phyloP scores from a whole-genome alignment of 805 yeast genomes.

The Zygotorulaspora chibaensis region DNA sequence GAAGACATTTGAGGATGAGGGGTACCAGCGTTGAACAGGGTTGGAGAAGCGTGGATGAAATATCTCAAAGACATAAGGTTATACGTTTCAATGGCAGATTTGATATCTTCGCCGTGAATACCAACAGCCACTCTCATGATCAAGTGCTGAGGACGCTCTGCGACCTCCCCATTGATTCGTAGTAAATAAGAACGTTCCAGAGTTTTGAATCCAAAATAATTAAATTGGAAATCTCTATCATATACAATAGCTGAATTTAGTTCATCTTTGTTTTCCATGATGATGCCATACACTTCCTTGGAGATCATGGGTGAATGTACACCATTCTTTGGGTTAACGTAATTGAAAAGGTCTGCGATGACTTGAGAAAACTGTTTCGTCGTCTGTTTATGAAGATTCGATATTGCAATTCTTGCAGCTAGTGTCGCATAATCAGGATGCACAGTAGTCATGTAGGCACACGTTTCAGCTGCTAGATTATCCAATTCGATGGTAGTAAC shows the following conservation, averaged over 20 bases:
- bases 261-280: constrained; percentile 57
- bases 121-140: constrained; percentile 90
- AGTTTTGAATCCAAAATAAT: constrained; percentile 91
- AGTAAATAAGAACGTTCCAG: constrained; percentile 80
- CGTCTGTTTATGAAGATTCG: constrained; percentile 92
- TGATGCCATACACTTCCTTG: constrained; percentile 57
- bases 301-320: constrained; percentile 68
- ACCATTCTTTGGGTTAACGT: constrained; percentile 76
- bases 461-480: constrained; percentile 89
- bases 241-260: constrained; percentile 70
- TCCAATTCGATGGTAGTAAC: constrained; percentile 89
- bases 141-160: constrained; percentile 89
- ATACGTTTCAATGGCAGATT: constrained; percentile 73
- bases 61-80: constrained; percentile 80
- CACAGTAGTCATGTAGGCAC: constrained; percentile 94
- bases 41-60: constrained; percentile 94
- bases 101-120: constrained; percentile 69
- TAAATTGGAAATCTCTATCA: constrained; percentile 71
- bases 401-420: constrained; percentile 94
- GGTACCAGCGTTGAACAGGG: constrained; percentile 90
- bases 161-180: constrained; percentile 56
- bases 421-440: constrained; percentile 96
- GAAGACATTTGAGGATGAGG: constrained; percentile 82
- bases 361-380: constrained; percentile 81
- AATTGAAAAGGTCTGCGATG: constrained; percentile 64